Conservation (phyloP, 2,329 filamentous ascomycete genomes). For the Botryosphaeria agaves region DNA sequence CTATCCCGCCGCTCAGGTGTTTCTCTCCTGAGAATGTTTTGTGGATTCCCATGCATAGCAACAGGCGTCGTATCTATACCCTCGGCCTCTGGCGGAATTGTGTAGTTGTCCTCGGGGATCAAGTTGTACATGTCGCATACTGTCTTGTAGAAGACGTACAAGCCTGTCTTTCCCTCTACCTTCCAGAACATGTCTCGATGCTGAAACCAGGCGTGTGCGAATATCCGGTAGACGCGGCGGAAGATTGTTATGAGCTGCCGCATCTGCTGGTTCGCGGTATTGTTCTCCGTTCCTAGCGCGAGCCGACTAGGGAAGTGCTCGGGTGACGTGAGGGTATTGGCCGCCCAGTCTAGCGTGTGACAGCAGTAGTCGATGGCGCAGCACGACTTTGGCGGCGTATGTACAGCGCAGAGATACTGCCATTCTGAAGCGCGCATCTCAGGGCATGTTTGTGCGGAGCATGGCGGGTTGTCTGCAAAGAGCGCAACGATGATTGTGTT, state of each 20-base stretch:
- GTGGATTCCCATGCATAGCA: conserved; percentile 11
- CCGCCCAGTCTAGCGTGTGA: conserved; percentile 95
- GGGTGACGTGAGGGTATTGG: conserved; percentile 80
- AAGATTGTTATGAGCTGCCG: conserved; percentile 93
- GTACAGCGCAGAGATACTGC: conserved; percentile 97
- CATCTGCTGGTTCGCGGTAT: conserved; percentile 34
- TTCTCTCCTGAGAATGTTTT: conserved; percentile 19
- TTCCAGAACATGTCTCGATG: conserved; percentile 92
- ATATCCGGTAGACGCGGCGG: conserved; percentile 83
- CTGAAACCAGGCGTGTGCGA: conserved; percentile 97
- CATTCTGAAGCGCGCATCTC: conserved; percentile 98
- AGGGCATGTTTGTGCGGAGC: conserved; percentile 75
- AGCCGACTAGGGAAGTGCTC: conserved; percentile 90
- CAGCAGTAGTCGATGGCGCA: conserved; percentile 99
- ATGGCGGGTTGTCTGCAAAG: conserved; percentile 78
- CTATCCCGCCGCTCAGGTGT: conserved; percentile 6
- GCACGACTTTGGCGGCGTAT: conserved; percentile 90
- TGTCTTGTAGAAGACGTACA: conserved; percentile 94
- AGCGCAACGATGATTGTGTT: conserved; percentile 87
- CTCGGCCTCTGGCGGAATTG: conserved; percentile 82
- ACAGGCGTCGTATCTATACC: conserved; percentile 41
- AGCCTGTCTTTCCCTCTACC: conserved; percentile 73
- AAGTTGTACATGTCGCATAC: conserved; percentile 86
- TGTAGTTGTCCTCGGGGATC: conserved; percentile 88
- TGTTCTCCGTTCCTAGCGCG: conserved; percentile 30